Base-by-base conservation (phyloP, 345 rosid genomes). In the Balakata baccata region DNA sequence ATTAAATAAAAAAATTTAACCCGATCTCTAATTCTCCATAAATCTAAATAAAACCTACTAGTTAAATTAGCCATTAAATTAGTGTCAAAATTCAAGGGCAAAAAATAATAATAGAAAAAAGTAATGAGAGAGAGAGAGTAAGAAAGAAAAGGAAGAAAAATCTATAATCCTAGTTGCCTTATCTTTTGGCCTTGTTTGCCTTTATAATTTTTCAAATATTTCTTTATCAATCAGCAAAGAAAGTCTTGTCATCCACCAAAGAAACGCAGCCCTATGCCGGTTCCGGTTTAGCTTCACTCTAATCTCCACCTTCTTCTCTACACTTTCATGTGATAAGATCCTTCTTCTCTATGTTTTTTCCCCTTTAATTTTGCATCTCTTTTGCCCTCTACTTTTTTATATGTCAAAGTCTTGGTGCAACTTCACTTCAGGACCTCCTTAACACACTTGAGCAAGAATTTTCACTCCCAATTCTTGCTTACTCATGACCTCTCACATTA, bases 221-320 rank as follows among this genome's bases (percentile, higher is more conserved):
- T 85, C 71, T 83, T 78, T 85, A 54, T 59, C 75, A 71, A 62
- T 73, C 75, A 68, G 74, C 81, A 78, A 81, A 80, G 72, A 85
- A 68, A 74, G 90, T 86, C 94, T 87, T 85, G 90, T 87, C 89
- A 87, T 78, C 86, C 81, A 82, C 79, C 84, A 80, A 81, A 78
- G 79, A 76, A 84, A 80, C 87, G 83, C 87, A 83, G 87, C 86
- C 73, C 79, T 74, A 81, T 71, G 65, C 85, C 74, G 82, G 83
- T 75, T 86, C 84, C 81, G 84, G 81, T 59, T 67, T 25, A 64
- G 74, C 29, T 37, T 22, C 14, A 12, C 25, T 49, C 60, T 68
- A 38, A 20, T 46, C 80, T 77, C 47, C 38, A 16, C 57, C 60
- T 61, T 65, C 71, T 43, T 14, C 60, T 56, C 61, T 66, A 37